Evolutionary conservation across 768 basidiomycete species (phyloP), one percentile per base, ranked within the genome.

Genomic region (Hygrocybe coccinea): DNA sequence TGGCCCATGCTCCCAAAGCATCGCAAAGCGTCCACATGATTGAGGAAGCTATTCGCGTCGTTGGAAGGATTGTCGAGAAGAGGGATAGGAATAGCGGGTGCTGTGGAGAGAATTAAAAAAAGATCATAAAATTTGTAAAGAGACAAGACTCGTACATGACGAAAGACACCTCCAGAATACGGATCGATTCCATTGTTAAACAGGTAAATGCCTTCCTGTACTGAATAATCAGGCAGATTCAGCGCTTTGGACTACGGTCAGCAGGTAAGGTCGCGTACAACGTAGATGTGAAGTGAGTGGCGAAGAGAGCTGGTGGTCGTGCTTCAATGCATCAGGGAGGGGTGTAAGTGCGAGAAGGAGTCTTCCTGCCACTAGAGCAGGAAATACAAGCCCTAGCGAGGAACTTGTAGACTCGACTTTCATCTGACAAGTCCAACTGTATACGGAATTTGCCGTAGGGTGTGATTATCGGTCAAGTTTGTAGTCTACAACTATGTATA

Each of bases 181-280:
- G 94, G 94, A 66, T 94, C 83, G 21, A 91, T 73, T n/a, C 82
- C 84, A 71, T 88, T 75, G 39, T 78, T 74, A 59, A 85, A 86
- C 14, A 97, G 79, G 71, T 86, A 92, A 4, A 95, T 78, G 15
- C 94, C 95, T 71, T 97, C 95, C 65, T 85, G 83, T 56, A 98
- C 95, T 97, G 59, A 41, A 48, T 50, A 17, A 58, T 56, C 58
- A 62, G 53, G 33, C 11, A 52, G 38, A 21, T 43, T 45, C 41
- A 19, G 58, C 37, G 44, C 12, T 12, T 52, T 17, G 50, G 17
- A 15, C 29, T 15, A 35, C 19, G 9, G 11, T 21, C 38, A n/a
- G 59, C 46, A 3, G 48, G 48, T 24, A 35, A n/a, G 38, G 12
- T 8, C 54, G 74, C 88, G 69, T 62, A 94, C 93, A 74, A 61